These are phyloP conservation scores for Spergularia azorica DNA, from an alignment of 179 eudicot species.

Conservation along the genomic window DNA sequence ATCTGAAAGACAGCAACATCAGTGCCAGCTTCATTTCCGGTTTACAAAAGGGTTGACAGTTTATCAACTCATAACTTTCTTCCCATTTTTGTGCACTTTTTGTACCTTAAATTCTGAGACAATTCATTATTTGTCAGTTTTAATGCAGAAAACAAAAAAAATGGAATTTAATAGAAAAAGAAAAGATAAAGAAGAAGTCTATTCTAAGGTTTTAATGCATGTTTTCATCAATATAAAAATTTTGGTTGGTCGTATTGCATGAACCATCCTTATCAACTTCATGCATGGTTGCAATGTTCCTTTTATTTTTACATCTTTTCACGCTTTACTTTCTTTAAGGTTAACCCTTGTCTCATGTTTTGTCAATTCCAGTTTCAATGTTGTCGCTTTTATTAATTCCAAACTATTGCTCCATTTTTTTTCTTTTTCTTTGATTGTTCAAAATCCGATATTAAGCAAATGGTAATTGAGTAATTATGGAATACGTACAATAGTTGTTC, in stretches of 20 bases:
- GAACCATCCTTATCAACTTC: slow-evolving; percentile 29
- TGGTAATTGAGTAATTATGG: no score
- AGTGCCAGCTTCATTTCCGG: slow-evolving; percentile 21
- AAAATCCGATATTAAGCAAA: no score
- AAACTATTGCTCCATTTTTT: neutral
- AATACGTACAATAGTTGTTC: no score
- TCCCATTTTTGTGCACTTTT: slow-evolving; percentile 9
- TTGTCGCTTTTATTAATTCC: no score
- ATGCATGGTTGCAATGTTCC: slow-evolving; percentile 6
- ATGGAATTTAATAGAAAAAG: neutral
- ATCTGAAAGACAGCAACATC: slow-evolving; percentile 3
- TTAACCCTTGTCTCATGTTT: slow-evolving; percentile 11
- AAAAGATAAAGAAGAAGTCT: neutral
- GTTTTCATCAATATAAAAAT: slow-evolving; percentile 18
- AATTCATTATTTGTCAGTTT: slow-evolving; percentile 23
- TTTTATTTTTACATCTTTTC: slow-evolving; percentile 3
- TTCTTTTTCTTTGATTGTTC: neutral
- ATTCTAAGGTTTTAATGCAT: slow-evolving; percentile 2
- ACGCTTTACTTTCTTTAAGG: neutral
- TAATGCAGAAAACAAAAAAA: slow-evolving; percentile 9
- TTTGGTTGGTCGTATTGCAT: slow-evolving; percentile 1
- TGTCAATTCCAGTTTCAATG: slow-evolving; percentile 20
- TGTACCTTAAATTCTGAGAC: slow-evolving; percentile 3
- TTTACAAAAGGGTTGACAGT: slow-evolving; percentile 28
- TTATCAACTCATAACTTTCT: slow-evolving; percentile 20